Conservation (phyloP, 108 stramenopile genomes). For the Aurantiochytrium sp. region DNA sequence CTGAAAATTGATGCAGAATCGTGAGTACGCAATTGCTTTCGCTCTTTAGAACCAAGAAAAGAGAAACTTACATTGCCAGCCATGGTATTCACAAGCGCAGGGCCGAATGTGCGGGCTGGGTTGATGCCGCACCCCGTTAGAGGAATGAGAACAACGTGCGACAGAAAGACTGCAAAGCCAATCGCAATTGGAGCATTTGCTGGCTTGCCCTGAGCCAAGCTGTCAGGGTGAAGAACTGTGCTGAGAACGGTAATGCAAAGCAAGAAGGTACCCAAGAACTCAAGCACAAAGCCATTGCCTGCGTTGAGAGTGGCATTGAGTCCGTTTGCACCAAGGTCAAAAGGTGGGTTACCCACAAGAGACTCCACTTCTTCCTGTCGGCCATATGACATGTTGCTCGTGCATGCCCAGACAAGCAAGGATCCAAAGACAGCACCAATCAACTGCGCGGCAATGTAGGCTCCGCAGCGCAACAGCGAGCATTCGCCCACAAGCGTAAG, state of each 20-base stretch:
- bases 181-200: constrained; percentile 35
- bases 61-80: constrained; percentile 18
- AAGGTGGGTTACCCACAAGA: constrained; percentile 39
- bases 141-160: constrained; percentile 40
- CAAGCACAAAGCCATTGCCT: constrained; percentile 43
- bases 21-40: background rate
- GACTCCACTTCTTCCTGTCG: constrained; percentile 16
- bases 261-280: constrained; percentile 46
- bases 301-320: constrained; percentile 13
- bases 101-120: constrained; percentile 54
- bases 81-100: constrained; percentile 37
- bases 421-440: background rate
- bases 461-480: background rate
- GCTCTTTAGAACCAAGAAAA: background rate
- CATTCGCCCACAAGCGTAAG: background rate
- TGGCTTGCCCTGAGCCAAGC: constrained; percentile 10
- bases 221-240: constrained; percentile 32
- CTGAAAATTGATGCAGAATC: background rate
- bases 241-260: constrained; percentile 28
- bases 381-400: background rate
- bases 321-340: constrained; percentile 40
- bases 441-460: background rate
- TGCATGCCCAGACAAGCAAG: background rate
- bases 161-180: constrained; percentile 37
- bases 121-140: constrained; percentile 63